Percentiles rank a stretch among this genome's conserved stretches.
These are phyloP conservation scores for Microdochium paspali DNA, from an alignment of 2,329 filamentous ascomycete genomes.

Conservation along the genomic window DNA sequence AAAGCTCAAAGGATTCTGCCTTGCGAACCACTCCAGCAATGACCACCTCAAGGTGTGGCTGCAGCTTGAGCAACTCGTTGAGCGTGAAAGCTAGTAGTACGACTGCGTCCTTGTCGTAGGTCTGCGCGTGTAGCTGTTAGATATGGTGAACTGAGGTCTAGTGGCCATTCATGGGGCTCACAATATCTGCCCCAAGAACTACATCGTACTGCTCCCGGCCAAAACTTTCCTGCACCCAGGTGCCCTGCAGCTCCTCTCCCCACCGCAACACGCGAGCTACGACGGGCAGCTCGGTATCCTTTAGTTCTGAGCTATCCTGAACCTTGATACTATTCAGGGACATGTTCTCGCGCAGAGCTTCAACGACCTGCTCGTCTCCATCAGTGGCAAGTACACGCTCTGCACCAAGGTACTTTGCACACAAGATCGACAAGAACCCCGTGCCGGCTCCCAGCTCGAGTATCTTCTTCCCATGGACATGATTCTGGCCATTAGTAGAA, in stretches of 20 bases:
- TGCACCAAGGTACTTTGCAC: slow-evolving; percentile 46
- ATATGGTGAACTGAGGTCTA: not conserved
- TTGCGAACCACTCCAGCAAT: slow-evolving; percentile 55
- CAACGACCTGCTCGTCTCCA: slow-evolving; percentile 45
- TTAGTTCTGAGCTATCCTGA: slow-evolving; percentile 2
- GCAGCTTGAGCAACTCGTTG: slow-evolving; percentile 43
- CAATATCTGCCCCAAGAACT: slow-evolving; percentile 20
- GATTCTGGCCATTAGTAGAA: slow-evolving; percentile 26
- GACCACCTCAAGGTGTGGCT: slow-evolving; percentile 39
- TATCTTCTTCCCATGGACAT: slow-evolving; percentile 40
- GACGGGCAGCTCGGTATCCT: not conserved
- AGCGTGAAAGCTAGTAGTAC: slow-evolving; percentile 47
- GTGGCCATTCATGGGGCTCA: slow-evolving; percentile 5
- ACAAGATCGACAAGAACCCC: slow-evolving; percentile 55
- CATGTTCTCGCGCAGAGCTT: slow-evolving; percentile 40
- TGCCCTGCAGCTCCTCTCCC: slow-evolving; percentile 12
- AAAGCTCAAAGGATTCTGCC: slow-evolving; percentile 48
- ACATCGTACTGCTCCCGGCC: slow-evolving; percentile 14
- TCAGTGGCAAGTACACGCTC: slow-evolving; percentile 50
- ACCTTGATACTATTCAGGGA: slow-evolving; percentile 36
- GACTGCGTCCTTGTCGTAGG: slow-evolving; percentile 49
- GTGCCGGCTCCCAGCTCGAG: slow-evolving; percentile 61
- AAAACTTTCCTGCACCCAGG: slow-evolving; percentile 15
- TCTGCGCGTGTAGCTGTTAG: slow-evolving; percentile 29
- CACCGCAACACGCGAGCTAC: slow-evolving; percentile 24